These are phyloP conservation scores for Penicillium ochrochloron DNA, from an alignment of 495 filamentous ascomycete species.

Conservation along the genomic window DNA sequence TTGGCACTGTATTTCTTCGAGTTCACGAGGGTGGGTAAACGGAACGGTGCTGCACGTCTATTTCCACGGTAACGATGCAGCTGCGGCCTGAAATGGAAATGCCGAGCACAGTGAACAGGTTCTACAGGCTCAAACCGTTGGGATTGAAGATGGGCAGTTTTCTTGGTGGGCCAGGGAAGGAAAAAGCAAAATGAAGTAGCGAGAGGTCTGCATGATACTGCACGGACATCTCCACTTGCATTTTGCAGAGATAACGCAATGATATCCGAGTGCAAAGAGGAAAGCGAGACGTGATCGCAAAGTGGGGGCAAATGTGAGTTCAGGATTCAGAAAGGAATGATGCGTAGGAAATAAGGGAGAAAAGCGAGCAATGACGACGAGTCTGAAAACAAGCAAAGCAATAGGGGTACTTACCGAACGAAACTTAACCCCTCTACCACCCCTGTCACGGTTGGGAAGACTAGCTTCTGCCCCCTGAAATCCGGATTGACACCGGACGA, in stretches of 20 bases:
- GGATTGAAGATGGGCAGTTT: neutral
- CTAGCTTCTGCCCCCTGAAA: constrained; percentile 65
- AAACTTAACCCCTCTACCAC: constrained; percentile 82
- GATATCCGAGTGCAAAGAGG: neutral
- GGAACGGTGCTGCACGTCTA: constrained; percentile 18
- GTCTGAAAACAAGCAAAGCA: constrained; percentile 11
- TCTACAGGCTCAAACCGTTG: neutral
- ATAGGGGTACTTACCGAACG: constrained; percentile 60
- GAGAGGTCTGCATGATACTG: neutral
- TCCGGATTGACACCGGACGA: constrained; percentile 68
- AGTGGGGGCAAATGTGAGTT: neutral
- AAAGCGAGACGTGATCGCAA: neutral
- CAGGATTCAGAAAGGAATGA: neutral
- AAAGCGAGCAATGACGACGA: neutral
- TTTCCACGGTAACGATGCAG: constrained; percentile 8
- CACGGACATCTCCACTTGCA: neutral
- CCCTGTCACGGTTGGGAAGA: constrained; percentile 63
- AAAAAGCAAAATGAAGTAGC: constrained; percentile 1
- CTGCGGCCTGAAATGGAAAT: neutral
- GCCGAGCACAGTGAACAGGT: constrained; percentile 8
- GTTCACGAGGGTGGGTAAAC: neutral
- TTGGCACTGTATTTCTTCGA: neutral
- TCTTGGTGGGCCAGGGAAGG: constrained; percentile 4
- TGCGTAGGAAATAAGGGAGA: neutral
- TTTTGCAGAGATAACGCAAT: constrained; percentile 7